phyloP scores from a whole-genome alignment of 1,284 basidiomycete genomes.

The Earliella scabrosa region DNA sequence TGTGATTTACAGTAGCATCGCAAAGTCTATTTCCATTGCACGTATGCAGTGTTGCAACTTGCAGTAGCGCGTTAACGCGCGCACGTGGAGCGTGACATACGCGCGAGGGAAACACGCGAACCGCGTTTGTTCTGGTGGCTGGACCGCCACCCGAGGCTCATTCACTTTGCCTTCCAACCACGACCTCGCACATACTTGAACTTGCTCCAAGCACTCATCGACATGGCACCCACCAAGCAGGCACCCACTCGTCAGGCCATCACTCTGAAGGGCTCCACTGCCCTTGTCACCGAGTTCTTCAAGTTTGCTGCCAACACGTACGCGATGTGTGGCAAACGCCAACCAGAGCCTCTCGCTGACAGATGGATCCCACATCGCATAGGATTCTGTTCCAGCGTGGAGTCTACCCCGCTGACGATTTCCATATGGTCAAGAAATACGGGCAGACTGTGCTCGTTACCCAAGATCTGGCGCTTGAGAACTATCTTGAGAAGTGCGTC shows the following conservation, averaged over 20 bases:
- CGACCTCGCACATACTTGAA: neutral
- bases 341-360: neutral
- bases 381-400: slow-evolving; percentile 97
- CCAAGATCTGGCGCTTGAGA: slow-evolving; percentile 90
- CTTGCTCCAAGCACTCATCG: neutral
- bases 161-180: too few relatives aligned
- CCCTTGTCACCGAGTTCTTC: slow-evolving; percentile 98
- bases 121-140: slow-evolving; percentile 21
- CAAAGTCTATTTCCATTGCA: neutral
- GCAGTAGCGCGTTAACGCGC: slow-evolving; percentile 17
- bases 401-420: slow-evolving; percentile 98
- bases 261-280: slow-evolving; percentile 94
- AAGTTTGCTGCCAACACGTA: slow-evolving; percentile 96
- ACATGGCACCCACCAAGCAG: slow-evolving; percentile 60
- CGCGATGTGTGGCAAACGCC: slow-evolving; percentile 35
- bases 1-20: too few relatives aligned
- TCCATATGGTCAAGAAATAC: slow-evolving; percentile 99
- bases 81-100: slow-evolving; percentile 27
- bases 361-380: slow-evolving; percentile 15
- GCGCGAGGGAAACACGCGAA: slow-evolving; percentile 21
- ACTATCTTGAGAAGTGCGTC: slow-evolving; percentile 84
- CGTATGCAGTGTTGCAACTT: neutral
- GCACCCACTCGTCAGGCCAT: slow-evolving; percentile 76
- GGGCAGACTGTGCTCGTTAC: slow-evolving; percentile 95
- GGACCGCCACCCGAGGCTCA: too few relatives aligned